Evolutionary conservation across 2,329 filamentous ascomycete species (phyloP).

Genomic region (Plenodomus biglobosus): DNA sequence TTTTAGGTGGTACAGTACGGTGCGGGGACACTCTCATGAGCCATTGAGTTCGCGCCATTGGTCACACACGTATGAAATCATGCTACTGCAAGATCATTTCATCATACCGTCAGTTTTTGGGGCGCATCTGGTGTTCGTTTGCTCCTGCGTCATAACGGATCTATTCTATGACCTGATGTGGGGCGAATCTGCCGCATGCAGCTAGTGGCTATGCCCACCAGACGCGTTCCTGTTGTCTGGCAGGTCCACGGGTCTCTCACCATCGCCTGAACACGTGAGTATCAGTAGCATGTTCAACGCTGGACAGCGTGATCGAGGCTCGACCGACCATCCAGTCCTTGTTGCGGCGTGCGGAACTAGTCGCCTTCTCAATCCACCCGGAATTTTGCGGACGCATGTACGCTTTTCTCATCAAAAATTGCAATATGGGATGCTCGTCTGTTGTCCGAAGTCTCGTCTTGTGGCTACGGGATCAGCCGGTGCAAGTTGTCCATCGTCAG

Average conservation of each 20-base stretch:
- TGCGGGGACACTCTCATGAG: constrained; percentile 17
- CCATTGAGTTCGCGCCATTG: constrained; percentile 18
- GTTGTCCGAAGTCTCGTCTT: neutral
- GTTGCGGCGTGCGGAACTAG: neutral
- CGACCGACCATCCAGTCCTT: too few relatives aligned
- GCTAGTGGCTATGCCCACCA: constrained; percentile 4
- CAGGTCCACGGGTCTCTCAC: neutral
- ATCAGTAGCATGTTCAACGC: too few relatives aligned
- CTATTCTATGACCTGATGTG: constrained; percentile 13
- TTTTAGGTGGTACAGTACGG: constrained; percentile 5
- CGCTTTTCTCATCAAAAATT: neutral
- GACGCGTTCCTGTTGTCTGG: constrained; percentile 5
- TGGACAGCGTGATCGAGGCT: too few relatives aligned
- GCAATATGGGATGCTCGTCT: too few relatives aligned
- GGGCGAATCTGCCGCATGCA: constrained; percentile 4
- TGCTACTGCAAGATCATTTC: constrained; percentile 13
- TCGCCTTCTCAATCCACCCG: neutral
- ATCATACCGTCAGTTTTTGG: constrained; percentile 22
- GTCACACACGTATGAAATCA: constrained; percentile 2
- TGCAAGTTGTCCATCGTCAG: neutral
- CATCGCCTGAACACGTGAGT: neutral
- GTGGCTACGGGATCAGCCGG: neutral
- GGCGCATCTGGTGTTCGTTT: constrained; percentile 14
- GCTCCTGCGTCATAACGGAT: constrained; percentile 10
- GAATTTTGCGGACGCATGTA: neutral